Evolutionary conservation across 768 basidiomycete species (phyloP), one percentile per base, ranked within the genome.

Genomic region (Tylopilus sp.): DNA sequence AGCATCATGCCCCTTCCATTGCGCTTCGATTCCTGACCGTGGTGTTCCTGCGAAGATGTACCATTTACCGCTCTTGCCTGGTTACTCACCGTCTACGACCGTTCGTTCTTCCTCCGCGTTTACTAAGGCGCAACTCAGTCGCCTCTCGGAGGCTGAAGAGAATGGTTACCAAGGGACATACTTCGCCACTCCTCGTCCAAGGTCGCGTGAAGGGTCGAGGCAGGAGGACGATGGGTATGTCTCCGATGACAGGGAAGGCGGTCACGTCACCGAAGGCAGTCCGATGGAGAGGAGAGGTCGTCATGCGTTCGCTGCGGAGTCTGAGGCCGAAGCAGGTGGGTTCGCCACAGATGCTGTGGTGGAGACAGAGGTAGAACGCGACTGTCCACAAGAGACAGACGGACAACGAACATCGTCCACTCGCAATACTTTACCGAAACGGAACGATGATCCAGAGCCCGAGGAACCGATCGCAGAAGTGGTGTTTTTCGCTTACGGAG

Each of bases 81-180:
- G 95, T 0, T 98, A 98, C 62, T 87, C 88, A 0, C 87, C 89
- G 2, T 82, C 85, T 37, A 84, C 87, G 3, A 92, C 88, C 54
- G 74, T 97, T 25, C 87, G 95, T n/a, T 93, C 91, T 1, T 92
- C 91, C 0, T 80, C 85, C 12, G 76, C 82, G 4, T 78, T 76
- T 6, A 71, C 74, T 4, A 82, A 83, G 40, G 83, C 87, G 0
- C 78, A 85, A 33, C 71, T 87, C 8, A 77, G 82, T 24, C 82
- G 80, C 28, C 79, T 95, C 54, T 88, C 89, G 3, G 87, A 93
- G 64, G 92, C 87, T 7, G 94, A 98, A 65, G 93, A 95, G 63
- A 79, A 87, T 45, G 92, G 91, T 0, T 95, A 96, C 66, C 85
- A 93, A 64, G 92, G 87, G 14, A 79, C 86, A 1, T 96, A 95